phyloP scores from a whole-genome alignment of 1,284 basidiomycete genomes.

The Fereydounia khargensis region DNA sequence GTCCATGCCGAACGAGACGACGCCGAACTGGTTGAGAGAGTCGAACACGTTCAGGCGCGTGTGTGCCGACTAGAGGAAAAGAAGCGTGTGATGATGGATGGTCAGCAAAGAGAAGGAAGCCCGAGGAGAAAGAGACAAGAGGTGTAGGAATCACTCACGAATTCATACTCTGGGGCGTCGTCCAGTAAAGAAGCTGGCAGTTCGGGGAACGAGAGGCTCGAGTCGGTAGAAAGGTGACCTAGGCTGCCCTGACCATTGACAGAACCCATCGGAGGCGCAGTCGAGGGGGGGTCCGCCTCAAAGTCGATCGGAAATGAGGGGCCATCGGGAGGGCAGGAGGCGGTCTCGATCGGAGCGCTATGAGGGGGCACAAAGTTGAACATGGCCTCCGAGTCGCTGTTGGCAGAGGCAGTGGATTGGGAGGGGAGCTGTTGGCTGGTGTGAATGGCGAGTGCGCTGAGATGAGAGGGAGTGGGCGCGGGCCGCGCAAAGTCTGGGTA shows the following conservation, averaged over 20 bases:
- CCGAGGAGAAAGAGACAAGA: neutral
- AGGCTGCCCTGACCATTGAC: too few relatives aligned
- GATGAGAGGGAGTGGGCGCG: too few relatives aligned
- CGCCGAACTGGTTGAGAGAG: slow-evolving; percentile 11
- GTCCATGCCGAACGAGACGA: slow-evolving; percentile 18
- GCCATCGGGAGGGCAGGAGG: slow-evolving; percentile 23
- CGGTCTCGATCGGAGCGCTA: too few relatives aligned
- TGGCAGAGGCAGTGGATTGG: too few relatives aligned
- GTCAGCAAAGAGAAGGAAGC: too few relatives aligned
- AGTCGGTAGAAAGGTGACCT: slow-evolving; percentile 2
- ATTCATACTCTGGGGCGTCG: slow-evolving; percentile 49
- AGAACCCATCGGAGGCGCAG: too few relatives aligned
- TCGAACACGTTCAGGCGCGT: slow-evolving; percentile 51
- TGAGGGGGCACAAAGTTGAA: too few relatives aligned
- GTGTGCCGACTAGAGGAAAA: slow-evolving; percentile 36
- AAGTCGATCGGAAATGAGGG: slow-evolving; percentile 18
- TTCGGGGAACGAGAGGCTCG: slow-evolving; percentile 45
- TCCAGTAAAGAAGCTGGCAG: slow-evolving; percentile 47
- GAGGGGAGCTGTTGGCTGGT: too few relatives aligned
- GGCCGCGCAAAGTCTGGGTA: too few relatives aligned
- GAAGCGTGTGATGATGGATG: neutral
- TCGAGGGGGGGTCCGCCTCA: slow-evolving; percentile 22
- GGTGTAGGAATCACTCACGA: slow-evolving; percentile 31
- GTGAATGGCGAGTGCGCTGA: too few relatives aligned
- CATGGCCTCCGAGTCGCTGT: too few relatives aligned